Conservation (phyloP, 2,329 filamentous ascomycete species). For the Sporothrix phasma region DNA sequence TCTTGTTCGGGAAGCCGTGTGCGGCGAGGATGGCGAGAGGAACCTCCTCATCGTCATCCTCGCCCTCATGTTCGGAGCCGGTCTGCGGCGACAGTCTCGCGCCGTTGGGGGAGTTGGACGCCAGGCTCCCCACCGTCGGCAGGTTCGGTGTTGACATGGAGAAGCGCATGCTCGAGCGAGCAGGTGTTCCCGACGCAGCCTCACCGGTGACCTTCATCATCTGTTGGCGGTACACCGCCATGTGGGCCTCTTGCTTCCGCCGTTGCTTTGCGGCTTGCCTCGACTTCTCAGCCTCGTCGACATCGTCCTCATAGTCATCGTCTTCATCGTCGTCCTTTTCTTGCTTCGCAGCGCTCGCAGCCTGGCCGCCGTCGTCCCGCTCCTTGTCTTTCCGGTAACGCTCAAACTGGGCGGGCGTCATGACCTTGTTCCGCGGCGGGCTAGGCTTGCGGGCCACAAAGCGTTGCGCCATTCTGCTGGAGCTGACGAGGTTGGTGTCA, state of each 20-base stretch:
- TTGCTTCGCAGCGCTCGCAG: slow-evolving; percentile 33
- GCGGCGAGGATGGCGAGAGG: slow-evolving; percentile 78
- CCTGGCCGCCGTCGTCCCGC: slow-evolving; percentile 37
- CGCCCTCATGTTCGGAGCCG: slow-evolving; percentile 42
- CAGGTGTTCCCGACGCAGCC: slow-evolving; percentile 35
- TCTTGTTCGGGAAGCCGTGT: slow-evolving; percentile 76
- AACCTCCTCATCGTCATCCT: slow-evolving; percentile 78
- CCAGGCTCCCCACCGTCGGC: slow-evolving; percentile 26
- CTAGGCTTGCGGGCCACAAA: slow-evolving; percentile 28
- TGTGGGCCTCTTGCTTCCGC: slow-evolving; percentile 80
- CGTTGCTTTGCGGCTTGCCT: slow-evolving; percentile 65
- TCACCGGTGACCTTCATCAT: slow-evolving; percentile 96
- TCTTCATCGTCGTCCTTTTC: slow-evolving; percentile 54
- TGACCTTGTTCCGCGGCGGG: slow-evolving; percentile 59
- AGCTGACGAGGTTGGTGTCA: slow-evolving; percentile 35
- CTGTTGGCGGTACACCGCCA: slow-evolving; percentile 81
- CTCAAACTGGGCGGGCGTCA: slow-evolving; percentile 85
- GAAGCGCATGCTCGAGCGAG: slow-evolving; percentile 46
- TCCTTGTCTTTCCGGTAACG: slow-evolving; percentile 66
- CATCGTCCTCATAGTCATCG: slow-evolving; percentile 60
- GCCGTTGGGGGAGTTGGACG: background rate
- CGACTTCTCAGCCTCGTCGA: slow-evolving; percentile 69
- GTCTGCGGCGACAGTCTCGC: slow-evolving; percentile 27
- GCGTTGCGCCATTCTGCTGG: slow-evolving; percentile 30
- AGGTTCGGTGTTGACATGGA: slow-evolving; percentile 56